Conservation (phyloP, 768 basidiomycete species). For the Suillus cothurnatus region DNA sequence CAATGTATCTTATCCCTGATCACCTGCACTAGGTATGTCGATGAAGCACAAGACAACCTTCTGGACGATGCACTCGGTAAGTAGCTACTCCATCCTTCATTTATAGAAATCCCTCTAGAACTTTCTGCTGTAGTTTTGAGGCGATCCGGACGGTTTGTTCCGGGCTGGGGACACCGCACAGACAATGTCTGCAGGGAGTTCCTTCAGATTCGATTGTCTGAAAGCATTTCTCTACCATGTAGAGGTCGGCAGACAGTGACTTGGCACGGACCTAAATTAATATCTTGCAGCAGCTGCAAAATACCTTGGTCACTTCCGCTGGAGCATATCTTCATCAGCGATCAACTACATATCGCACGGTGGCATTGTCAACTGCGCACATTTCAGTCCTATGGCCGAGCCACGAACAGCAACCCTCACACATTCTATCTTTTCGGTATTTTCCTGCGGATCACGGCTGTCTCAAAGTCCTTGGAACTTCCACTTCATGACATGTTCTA, state of each 20-base stretch:
- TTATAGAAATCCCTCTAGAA: not conserved
- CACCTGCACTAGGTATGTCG: conserved; percentile 55
- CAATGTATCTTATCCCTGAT: not conserved
- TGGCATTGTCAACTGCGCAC: conserved; percentile 75
- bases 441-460: conserved; percentile 2
- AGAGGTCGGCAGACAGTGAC: conserved; percentile 45
- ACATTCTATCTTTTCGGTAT: conserved; percentile 1
- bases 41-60: conserved; percentile 75
- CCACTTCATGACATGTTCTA: not conserved
- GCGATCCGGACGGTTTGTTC: conserved; percentile 60
- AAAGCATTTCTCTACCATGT: conserved; percentile 66
- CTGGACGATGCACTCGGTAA: conserved; percentile 63
- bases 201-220: conserved; percentile 71
- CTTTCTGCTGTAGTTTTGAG: conserved; percentile 50
- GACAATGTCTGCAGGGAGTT: conserved; percentile 71
- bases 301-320: conserved; percentile 13
- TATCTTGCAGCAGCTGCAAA: conserved; percentile 21
- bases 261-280: not conserved
- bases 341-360: conserved; percentile 73
- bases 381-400: conserved; percentile 26
- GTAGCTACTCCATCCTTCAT: conserved; percentile 15
- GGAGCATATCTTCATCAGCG: conserved; percentile 23
- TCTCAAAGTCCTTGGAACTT: not conserved
- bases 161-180: conserved; percentile 85
- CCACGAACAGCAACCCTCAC: conserved; percentile 1